Base-by-base conservation (phyloP, 2,329 filamentous ascomycete species). In the Penicillium sp. region DNA sequence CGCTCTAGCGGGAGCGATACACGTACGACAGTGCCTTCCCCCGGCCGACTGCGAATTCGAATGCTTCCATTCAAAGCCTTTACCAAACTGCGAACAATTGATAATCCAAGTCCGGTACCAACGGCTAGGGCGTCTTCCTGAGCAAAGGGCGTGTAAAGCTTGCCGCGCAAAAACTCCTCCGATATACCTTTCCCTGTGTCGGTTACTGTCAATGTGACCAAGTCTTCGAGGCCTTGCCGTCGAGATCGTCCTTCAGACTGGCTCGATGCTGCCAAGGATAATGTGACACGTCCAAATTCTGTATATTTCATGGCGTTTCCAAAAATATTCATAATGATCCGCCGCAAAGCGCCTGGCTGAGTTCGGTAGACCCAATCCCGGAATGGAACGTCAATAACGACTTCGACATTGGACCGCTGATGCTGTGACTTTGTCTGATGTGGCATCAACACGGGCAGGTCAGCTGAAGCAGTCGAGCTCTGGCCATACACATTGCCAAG, bases 161-260 rank as follows among this genome's bases (percentile, higher is more conserved):
- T 74, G 8, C 78, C 75, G 19, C 76, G 72, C 10, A 85, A 66
- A 54, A 80, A 87, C 9, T 84, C 78, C 6, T 78, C 71, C 0
- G 76, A 76, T 31, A 87, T 87, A 1, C 84, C 84, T 39, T 75
- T 75, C 1, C 84, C 84, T 0, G 83, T 83, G 56, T 87, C 84
- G 0, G 72, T 70, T 1, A 87, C 76, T 0, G 72, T 77, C 15
- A 79, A 49, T 0, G 64, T 63, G 3, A 69, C 59, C 17, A 67
- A 44, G 6, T 70, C 67, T 43, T 67, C 64, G 1, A 61, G 45
- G 6, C 62, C 65, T 22, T 69, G 60, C 5, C 64, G 58, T 2
- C 59, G 63, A n/a, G 56, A 57, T 15, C 64, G 65, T 32, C 60
- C 54, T 33, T 67, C 62, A 0, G 61, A 63, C 2, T 61, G 52